Percentiles rank a stretch among this genome's conserved stretches.
Conservation (phyloP, 106 monocot genomes). For the Phalaenopsis aphrodite region DNA sequence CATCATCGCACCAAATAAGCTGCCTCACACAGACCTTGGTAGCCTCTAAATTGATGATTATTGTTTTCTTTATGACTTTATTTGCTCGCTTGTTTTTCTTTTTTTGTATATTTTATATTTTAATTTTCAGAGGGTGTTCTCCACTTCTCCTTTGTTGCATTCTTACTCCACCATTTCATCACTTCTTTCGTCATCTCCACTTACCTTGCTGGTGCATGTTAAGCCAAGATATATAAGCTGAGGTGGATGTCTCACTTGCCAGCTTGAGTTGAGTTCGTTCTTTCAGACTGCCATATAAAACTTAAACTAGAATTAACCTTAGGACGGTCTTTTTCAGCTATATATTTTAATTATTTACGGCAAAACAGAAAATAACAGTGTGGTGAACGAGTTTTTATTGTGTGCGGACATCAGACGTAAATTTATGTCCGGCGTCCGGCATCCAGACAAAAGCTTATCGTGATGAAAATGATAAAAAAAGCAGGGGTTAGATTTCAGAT, state of each 20-base stretch:
- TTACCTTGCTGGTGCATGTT: not conserved
- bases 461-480: too few relatives aligned
- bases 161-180: slow-evolving; percentile 10
- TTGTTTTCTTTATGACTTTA: not conserved
- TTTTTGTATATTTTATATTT: not conserved
- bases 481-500: too few relatives aligned
- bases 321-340: too few relatives aligned
- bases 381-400: too few relatives aligned
- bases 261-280: not conserved
- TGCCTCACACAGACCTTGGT: not conserved
- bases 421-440: too few relatives aligned
- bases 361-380: too few relatives aligned
- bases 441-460: too few relatives aligned
- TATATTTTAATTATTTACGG: too few relatives aligned
- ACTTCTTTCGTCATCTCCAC: not conserved
- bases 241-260: slow-evolving; percentile 2
- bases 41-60: not conserved
- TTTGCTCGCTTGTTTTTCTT: not conserved
- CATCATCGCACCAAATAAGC: too few relatives aligned
- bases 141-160: not conserved
- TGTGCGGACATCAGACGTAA: too few relatives aligned
- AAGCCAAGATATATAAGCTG: not conserved
- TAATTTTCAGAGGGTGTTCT: not conserved
- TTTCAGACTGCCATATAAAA: too few relatives aligned
- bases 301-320: too few relatives aligned